These are phyloP conservation scores for Monosporozyma yasuniensis DNA, from an alignment of 805 yeast species.

Conservation along the genomic window DNA sequence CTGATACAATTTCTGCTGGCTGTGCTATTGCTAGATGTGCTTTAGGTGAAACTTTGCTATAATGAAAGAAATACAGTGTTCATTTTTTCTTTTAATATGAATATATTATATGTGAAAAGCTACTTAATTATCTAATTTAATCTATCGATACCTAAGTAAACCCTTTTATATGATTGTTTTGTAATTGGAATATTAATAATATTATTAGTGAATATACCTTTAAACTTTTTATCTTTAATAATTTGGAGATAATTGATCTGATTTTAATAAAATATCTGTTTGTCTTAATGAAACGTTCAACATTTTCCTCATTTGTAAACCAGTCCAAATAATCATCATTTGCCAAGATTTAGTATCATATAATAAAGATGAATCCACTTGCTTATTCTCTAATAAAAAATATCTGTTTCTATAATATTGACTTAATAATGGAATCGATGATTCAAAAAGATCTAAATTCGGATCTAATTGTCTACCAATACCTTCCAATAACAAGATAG, in stretches of 20 bases:
- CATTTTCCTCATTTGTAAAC: conserved; percentile 80
- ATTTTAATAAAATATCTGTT: conserved; percentile 46
- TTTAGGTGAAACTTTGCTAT: conserved; percentile 71
- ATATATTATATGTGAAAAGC: background rate
- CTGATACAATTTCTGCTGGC: conserved; percentile 84
- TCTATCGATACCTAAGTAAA: background rate
- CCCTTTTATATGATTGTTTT: background rate
- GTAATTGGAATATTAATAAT: background rate
- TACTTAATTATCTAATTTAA: background rate
- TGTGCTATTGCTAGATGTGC: conserved; percentile 90
- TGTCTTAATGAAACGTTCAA: conserved; percentile 77
- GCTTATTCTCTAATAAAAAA: background rate
- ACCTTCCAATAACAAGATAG: conserved; percentile 85
- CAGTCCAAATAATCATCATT: conserved; percentile 87
- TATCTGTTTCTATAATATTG: conserved; percentile 59
- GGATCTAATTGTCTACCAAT: conserved; percentile 93
- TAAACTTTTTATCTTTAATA: conserved; percentile 29
- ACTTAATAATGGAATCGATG: conserved; percentile 79
- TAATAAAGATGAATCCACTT: conserved; percentile 42
- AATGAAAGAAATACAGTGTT: background rate
- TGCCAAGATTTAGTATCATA: conserved; percentile 53
- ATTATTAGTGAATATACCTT: background rate
- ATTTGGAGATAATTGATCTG: conserved; percentile 61
- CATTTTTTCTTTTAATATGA: background rate
- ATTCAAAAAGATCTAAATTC: conserved; percentile 85